These are phyloP conservation scores for Phalaenopsis aphrodite DNA, from an alignment of 106 monocot genomes.

Conservation along the genomic window DNA sequence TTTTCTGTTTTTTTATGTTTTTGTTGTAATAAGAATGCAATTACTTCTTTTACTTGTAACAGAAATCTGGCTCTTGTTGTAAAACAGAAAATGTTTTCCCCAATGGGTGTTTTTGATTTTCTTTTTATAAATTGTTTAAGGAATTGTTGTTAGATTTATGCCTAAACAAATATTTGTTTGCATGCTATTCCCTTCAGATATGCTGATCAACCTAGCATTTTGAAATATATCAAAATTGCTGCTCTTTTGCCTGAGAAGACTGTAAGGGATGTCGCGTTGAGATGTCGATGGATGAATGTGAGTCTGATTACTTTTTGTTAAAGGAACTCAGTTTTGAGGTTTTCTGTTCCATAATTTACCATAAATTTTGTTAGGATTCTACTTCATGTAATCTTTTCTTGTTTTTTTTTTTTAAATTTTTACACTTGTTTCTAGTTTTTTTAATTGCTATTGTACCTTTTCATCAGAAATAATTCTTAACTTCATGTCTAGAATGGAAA, in stretches of 20 bases:
- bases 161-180: not conserved
- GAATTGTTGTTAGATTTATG: not conserved
- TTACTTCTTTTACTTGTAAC: not conserved
- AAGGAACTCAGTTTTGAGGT: not conserved
- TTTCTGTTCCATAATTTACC: not conserved
- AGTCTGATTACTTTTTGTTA: slow-evolving; percentile 16
- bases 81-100: not conserved
- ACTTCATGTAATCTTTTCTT: not conserved
- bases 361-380: not conserved
- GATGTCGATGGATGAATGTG: slow-evolving; percentile 75
- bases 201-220: slow-evolving; percentile 36
- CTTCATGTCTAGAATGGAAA: not conserved
- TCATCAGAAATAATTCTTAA: not conserved
- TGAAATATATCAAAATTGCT: slow-evolving; percentile 76
- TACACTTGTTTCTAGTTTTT: not conserved
- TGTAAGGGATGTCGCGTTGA: slow-evolving; percentile 72
- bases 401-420: not conserved
- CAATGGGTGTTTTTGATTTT: not conserved
- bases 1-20: not conserved
- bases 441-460: not conserved
- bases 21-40: not conserved
- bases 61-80: not conserved
- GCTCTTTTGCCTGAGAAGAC: slow-evolving; percentile 50
- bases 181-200: slow-evolving; percentile 22
- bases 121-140: not conserved